Base-by-base conservation (phyloP, 2,329 filamentous ascomycete genomes). In the Fusarium haematococcum region DNA sequence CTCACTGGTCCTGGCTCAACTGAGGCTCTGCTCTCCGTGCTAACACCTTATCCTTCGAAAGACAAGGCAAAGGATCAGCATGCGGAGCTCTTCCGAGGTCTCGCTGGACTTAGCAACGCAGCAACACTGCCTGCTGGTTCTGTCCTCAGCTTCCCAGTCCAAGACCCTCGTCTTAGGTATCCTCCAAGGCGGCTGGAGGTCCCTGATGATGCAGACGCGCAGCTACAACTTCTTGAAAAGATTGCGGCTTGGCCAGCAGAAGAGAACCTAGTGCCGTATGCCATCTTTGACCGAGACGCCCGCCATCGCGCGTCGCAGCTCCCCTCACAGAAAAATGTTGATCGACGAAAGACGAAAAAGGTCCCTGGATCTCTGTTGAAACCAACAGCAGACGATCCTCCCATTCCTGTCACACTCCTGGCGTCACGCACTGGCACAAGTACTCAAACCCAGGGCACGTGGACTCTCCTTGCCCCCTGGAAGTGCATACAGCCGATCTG, bases 381-480 rank as follows among this genome's bases (percentile, higher is more conserved):
- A 25, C 80, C 90, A 1, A 86, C 87, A 10, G 74, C 86, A 1
- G 86, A 85, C 10, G 95, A 98, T 78, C 94, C 94, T 2, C 85
- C 88, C 2, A 97, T 98, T 18, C 97, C 97, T 1, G 83, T 96
- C 43, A 85, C 96, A 2, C 83, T 97, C 7, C 86, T 94, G 6
- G 87, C 92, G 37, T 90, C 89, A 13, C 88, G 90, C 5, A 81
- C 87, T 11, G 80, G 83, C 13, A 77, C 81, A 1, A 83, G 84
- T 41, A 84, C 82, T 13, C 88, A 88, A 56, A 84, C 86, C 2
- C 91, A 93, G 57, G 92, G 93, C 0, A 91, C 88, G 0, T 98
- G 95, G 95, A 97, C 92, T 0, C 81, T 98, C 2, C 86, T 98
- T 27, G 88, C 97, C 4, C 97, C 97, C 0, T 98, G 96, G 95